Conservation (phyloP, 495 filamentous ascomycete genomes). For the Pyronema omphalodes region DNA sequence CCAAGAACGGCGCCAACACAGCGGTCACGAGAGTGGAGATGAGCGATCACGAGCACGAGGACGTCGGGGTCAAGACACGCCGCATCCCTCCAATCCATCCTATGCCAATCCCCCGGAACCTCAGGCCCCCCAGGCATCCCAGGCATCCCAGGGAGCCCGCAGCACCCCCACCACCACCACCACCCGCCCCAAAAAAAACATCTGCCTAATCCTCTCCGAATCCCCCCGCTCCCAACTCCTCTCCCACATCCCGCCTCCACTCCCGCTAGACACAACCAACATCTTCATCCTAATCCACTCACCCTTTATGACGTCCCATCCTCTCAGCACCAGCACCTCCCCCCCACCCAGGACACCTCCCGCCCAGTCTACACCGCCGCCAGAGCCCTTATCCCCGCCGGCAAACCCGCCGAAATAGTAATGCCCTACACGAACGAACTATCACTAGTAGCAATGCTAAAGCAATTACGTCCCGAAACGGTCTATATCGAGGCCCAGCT, state of each 20-base stretch:
- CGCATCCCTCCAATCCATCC: too few species aligned
- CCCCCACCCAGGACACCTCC: too few species aligned
- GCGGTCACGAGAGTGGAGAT: neutral
- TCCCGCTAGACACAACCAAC: constrained; percentile 10
- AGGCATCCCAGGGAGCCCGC: too few species aligned
- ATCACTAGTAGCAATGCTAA: constrained; percentile 14
- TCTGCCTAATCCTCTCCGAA: constrained; percentile 14
- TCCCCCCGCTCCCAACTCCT: constrained; percentile 6
- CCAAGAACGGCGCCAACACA: neutral
- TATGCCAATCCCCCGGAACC: too few species aligned
- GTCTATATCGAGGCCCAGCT: constrained; percentile 18
- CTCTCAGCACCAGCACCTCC: too few species aligned
- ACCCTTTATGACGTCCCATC: constrained; percentile 6
- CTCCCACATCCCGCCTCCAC: constrained; percentile 11
- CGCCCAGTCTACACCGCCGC: constrained; percentile 11
- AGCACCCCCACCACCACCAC: neutral
- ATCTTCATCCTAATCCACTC: constrained; percentile 16
- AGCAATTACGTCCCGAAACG: constrained; percentile 13
- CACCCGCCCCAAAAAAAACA: constrained; percentile 5
- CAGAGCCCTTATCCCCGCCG: constrained; percentile 7
- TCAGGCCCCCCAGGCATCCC: too few species aligned
- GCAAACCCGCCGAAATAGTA: constrained; percentile 12
- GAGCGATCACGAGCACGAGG: neutral
- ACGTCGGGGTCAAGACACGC: too few species aligned
- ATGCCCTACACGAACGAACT: constrained; percentile 10